Conservation (phyloP, 768 basidiomycete genomes). For the Sarcodon sp. region DNA sequence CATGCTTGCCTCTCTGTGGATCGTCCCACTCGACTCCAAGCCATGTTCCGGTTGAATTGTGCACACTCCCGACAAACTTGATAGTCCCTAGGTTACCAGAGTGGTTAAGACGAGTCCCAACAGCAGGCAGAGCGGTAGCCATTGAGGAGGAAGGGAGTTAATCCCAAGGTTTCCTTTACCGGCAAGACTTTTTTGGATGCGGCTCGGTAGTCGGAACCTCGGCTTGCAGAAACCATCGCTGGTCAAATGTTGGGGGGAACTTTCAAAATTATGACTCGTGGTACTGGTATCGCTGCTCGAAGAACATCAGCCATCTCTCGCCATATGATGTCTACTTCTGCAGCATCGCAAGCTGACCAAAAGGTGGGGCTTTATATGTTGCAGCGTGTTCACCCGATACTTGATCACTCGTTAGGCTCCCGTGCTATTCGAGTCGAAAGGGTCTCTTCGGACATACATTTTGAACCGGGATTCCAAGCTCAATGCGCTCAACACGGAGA, state of each 20-base stretch:
- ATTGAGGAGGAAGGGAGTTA: background rate
- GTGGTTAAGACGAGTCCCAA: constrained; percentile 44
- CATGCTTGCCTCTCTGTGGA: constrained; percentile 72
- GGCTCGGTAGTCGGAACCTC: no score
- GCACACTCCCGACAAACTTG: constrained; percentile 52
- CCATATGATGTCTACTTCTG: constrained; percentile 30
- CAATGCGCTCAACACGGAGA: constrained; percentile 71
- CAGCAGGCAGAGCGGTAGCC: constrained; percentile 14
- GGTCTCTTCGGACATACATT: constrained; percentile 50
- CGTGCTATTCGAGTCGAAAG: constrained; percentile 59
- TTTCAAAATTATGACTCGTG: no score
- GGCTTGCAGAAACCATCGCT: no score
- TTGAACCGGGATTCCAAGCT: constrained; percentile 73
- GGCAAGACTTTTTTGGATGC: no score
- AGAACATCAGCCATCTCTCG: constrained; percentile 32
- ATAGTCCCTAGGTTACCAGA: constrained; percentile 54
- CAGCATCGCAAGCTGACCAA: constrained; percentile 8
- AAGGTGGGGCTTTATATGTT: background rate
- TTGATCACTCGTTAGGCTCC: constrained; percentile 15
- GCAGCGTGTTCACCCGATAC: background rate
- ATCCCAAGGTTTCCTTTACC: no score
- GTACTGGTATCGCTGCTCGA: constrained; percentile 14
- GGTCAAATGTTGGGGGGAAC: no score
- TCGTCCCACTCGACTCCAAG: constrained; percentile 99
- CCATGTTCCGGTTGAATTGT: constrained; percentile 60